Conservation (phyloP, 2,329 filamentous ascomycete species). For the Xylariaceae sp. region DNA sequence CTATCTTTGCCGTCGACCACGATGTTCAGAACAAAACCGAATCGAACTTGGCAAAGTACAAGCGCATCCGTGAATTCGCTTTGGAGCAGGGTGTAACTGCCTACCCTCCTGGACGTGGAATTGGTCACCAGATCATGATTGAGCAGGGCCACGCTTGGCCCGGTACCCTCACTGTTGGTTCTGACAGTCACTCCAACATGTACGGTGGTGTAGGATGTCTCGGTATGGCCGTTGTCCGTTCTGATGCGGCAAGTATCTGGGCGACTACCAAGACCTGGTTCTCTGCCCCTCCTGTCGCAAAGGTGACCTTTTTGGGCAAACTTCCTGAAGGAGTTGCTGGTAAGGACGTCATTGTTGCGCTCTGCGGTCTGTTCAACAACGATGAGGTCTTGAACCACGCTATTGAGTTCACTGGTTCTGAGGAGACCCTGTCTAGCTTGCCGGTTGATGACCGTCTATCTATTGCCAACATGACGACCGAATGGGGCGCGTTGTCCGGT, state of each 20-base stretch:
- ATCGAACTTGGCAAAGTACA: slow-evolving; percentile 76
- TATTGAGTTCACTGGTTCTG: slow-evolving; percentile 79
- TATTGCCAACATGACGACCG: slow-evolving; percentile 75
- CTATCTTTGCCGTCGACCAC: slow-evolving; percentile 61
- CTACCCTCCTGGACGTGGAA: slow-evolving; percentile 71
- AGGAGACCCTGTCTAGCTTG: slow-evolving; percentile 69
- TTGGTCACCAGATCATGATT: slow-evolving; percentile 89
- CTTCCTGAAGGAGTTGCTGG: slow-evolving; percentile 78
- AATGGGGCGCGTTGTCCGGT: slow-evolving; percentile 52
- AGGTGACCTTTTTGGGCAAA: slow-evolving; percentile 69
- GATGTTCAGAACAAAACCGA: slow-evolving; percentile 65
- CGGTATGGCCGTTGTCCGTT: slow-evolving; percentile 77
- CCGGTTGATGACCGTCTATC: slow-evolving; percentile 67
- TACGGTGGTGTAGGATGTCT: slow-evolving; percentile 68
- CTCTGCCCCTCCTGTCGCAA: slow-evolving; percentile 82
- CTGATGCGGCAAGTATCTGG: slow-evolving; percentile 83
- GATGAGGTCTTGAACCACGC: slow-evolving; percentile 85
- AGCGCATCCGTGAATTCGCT: slow-evolving; percentile 76
- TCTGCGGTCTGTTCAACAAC: slow-evolving; percentile 77
- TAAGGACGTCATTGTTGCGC: slow-evolving; percentile 88
- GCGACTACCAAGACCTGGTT: slow-evolving; percentile 66
- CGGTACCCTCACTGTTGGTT: slow-evolving; percentile 74
- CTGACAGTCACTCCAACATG: slow-evolving; percentile 72
- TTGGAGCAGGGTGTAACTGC: slow-evolving; percentile 70
- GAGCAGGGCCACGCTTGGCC: slow-evolving; percentile 83